Evolutionary conservation across 108 stramenopile genomes (phyloP), one percentile per base, ranked within the genome.

Genomic region (Hondaea fermentalgiana): DNA sequence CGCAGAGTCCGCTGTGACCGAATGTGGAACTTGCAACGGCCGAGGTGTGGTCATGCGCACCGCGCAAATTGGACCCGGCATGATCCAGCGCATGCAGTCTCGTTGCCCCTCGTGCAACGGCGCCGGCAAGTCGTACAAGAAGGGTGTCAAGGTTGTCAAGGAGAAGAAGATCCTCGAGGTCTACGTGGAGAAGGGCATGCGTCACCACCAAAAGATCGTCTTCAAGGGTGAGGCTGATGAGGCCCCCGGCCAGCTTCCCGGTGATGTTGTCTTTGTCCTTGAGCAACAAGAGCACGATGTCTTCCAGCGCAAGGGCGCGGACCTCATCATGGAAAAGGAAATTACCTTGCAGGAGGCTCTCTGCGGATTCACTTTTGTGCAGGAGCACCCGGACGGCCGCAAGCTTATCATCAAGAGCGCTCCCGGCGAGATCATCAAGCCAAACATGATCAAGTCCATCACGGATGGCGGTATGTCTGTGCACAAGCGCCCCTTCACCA

Each of bases 391-490:
- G 76, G 96, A 97, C 90, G 94, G 92, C 43, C 92, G 96, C n/a
- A 72, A 53, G 3, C 88, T 96, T 35, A 88, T 94, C 76, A 89
- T 96, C 87, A 92, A 93, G 64, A 91, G 93, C 19, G 87, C 90
- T 35, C 76, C 76, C 51, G 76, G 76, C 76, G 95, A 96, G 76
- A 91, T 97, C 19, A 95, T 97, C 49, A 92, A 93, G 59, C 96
- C 96, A 19, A 95, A 96, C 58, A 97, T 95, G 89, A 96, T 96
- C 58, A 97, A 97, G 88, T 87, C 93, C 71, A 92, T 98, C 14
- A 92, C 91, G 6, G 94, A 96, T 89, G 99, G 98, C 88, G 99
- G 99, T 64, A 99, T 99, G 99, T 98, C 99, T 4, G 92, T 95
- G 44, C 92, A 92, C 87, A 98, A 98, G 43, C 96, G 95, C 55